These are phyloP conservation scores for Myxozyma nipponensis DNA, from an alignment of 805 yeast genomes.

Conservation along the genomic window DNA sequence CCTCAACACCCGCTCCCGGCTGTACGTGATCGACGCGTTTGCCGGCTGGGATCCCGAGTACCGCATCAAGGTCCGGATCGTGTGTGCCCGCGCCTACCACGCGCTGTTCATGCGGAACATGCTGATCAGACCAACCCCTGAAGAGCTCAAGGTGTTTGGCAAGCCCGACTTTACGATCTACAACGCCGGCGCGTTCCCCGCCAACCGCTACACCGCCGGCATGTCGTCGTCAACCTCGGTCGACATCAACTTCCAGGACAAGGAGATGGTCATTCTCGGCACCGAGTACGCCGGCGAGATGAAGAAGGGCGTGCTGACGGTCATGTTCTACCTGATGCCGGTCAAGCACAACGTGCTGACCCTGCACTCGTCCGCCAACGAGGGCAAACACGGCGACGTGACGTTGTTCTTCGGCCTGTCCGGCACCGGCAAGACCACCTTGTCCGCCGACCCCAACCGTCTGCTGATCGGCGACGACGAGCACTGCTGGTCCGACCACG, in stretches of 20 bases:
- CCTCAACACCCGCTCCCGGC: constrained; percentile 89
- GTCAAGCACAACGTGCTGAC: constrained; percentile 86
- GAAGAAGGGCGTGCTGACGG: constrained; percentile 99
- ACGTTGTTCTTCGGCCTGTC: constrained; percentile 94
- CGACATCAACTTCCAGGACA: constrained; percentile 91
- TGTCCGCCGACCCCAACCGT: constrained; percentile 94
- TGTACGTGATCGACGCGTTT: constrained; percentile 91
- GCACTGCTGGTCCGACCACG: constrained; percentile 98
- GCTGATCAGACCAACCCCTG: constrained; percentile 90
- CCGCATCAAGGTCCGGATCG: constrained; percentile 91
- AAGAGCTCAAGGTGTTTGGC: constrained; percentile 84
- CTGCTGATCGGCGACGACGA: constrained; percentile 96
- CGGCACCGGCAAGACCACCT: constrained; percentile 97
- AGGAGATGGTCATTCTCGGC: constrained; percentile 99
- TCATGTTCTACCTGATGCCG: constrained; percentile 98
- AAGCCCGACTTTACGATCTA: constrained; percentile 97
- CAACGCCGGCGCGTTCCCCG: constrained; percentile 99
- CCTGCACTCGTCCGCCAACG: constrained; percentile 91
- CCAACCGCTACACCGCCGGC: constrained; percentile 91
- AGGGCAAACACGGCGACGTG: constrained; percentile 77
- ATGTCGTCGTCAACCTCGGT: constrained; percentile 96
- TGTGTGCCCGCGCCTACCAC: constrained; percentile 98
- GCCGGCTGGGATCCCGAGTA: constrained; percentile 99
- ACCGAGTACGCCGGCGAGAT: constrained; percentile 99
- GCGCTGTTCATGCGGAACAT: constrained; percentile 97